Percentiles rank a stretch among this genome's conserved stretches.
phyloP scores from a whole-genome alignment of 176 grass and related monocot species.

The Urochloa ruziziensis region DNA sequence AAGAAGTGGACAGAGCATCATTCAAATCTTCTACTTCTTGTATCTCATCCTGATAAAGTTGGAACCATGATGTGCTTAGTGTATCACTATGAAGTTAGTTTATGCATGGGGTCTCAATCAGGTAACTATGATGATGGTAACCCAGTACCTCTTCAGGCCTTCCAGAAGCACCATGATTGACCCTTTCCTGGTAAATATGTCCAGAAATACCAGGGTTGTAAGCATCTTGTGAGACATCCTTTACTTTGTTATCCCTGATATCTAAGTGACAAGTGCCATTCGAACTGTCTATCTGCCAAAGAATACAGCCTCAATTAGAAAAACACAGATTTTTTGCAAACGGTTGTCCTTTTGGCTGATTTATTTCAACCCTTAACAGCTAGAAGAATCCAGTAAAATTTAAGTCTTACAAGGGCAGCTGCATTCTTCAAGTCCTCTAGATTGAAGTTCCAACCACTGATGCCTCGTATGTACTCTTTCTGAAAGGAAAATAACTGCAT shows the following conservation, averaged over 20 bases:
- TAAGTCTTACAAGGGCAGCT: conserved; percentile 80
- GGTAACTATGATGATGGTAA: conserved; percentile 24
- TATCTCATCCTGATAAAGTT: conserved; percentile 58
- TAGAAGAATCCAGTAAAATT: conserved; percentile 13
- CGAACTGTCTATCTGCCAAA: conserved; percentile 74
- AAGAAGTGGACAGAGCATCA: conserved; percentile 66
- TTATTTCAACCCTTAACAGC: neutral
- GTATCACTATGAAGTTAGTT: conserved; percentile 14
- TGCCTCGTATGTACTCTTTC: conserved; percentile 94
- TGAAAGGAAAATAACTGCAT: conserved; percentile 44
- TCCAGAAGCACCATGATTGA: conserved; percentile 43
- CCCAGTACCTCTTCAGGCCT: conserved; percentile 61
- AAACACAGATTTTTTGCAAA: conserved; percentile 15
- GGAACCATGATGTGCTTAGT: neutral
- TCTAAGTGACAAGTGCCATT: conserved; percentile 56
- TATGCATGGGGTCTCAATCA: conserved; percentile 17
- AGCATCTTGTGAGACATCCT: conserved; percentile 30
- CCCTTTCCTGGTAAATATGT: conserved; percentile 42
- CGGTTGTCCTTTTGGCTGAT: neutral
- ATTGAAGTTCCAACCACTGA: conserved; percentile 99
- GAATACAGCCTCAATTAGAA: conserved; percentile 31
- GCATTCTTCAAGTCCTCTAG: conserved; percentile 93
- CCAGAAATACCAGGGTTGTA: conserved; percentile 36
- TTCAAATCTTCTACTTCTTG: conserved; percentile 77
- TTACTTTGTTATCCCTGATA: conserved; percentile 39